phyloP scores from a whole-genome alignment of 2,329 filamentous ascomycete species.

The Mycosphaerelloides madeirae region DNA sequence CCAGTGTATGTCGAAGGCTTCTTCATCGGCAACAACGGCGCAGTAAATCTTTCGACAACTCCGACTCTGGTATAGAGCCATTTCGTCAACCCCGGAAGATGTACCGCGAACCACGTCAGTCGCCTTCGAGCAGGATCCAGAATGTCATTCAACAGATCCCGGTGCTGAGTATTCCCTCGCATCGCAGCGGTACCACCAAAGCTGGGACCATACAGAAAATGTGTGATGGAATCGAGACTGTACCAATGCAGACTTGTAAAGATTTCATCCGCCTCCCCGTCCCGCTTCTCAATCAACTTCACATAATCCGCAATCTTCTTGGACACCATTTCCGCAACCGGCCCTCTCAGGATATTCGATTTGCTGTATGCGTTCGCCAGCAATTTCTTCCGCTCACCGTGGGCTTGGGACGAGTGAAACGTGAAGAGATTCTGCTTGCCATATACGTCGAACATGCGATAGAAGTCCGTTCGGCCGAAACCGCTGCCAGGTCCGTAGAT shows the following conservation, averaged over 20 bases:
- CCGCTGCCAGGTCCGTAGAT: conserved; percentile 53
- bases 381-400: conserved; percentile 50
- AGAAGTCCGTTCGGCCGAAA: conserved; percentile 49
- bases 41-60: conserved; percentile 34
- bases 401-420: conserved; percentile 41
- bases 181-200: conserved; percentile 44
- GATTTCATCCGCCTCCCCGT: conserved; percentile 38
- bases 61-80: conserved; percentile 48
- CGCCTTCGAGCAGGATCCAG: conserved; percentile 43
- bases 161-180: conserved; percentile 35
- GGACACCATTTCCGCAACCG: conserved; percentile 35
- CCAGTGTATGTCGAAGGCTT: conserved; percentile 50
- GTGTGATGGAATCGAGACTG: conserved; percentile 50
- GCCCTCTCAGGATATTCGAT: conserved; percentile 37
- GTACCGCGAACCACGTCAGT: conserved; percentile 49
- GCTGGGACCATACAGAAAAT: conserved; percentile 47
- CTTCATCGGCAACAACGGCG: conserved; percentile 45
- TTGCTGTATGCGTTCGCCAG: conserved; percentile 53
- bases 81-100: conserved; percentile 42
- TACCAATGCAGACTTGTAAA: conserved; percentile 51
- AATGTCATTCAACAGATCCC: conserved; percentile 46
- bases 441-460: conserved; percentile 54
- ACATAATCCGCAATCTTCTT: conserved; percentile 40
- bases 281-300: conserved; percentile 37
- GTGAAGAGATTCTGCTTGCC: conserved; percentile 51